Percentiles rank a stretch among this genome's conserved stretches.
Conservation (phyloP, 495 filamentous ascomycete species). For the Neohortaea acidophila region DNA sequence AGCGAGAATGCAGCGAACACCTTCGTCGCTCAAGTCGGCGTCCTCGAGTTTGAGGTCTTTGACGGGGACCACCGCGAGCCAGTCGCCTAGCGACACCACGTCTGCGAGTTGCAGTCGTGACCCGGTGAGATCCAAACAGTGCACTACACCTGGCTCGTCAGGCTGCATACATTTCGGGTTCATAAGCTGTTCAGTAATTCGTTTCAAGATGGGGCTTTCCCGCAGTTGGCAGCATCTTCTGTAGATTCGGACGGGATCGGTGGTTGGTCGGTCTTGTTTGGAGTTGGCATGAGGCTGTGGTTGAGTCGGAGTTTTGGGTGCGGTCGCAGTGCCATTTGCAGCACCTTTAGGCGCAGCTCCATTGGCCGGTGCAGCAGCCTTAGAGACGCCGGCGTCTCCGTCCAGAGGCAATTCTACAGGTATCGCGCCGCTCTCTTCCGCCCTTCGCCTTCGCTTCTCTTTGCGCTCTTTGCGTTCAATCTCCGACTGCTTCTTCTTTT, state of each 20-base stretch:
- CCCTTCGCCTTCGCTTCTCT: conserved; percentile 62
- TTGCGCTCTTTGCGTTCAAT: conserved; percentile 75
- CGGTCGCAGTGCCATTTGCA: not conserved
- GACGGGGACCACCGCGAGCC: conserved; percentile 83
- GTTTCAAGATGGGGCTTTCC: conserved; percentile 78
- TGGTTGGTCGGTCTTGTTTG: conserved; percentile 63
- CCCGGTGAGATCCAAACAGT: conserved; percentile 65
- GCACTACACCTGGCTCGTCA: conserved; percentile 53
- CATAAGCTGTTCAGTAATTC: conserved; percentile 69
- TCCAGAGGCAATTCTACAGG: conserved; percentile 62
- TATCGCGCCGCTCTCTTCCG: conserved; percentile 65
- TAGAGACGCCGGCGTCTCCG: conserved; percentile 9
- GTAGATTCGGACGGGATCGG: conserved; percentile 85
- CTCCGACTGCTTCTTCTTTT: conserved; percentile 84
- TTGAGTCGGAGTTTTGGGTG: conserved; percentile 21
- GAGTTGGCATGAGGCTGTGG: conserved; percentile 15
- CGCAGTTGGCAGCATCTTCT: conserved; percentile 84
- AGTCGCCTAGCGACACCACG: conserved; percentile 75
- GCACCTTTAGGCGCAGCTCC: not conserved
- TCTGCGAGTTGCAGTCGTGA: conserved; percentile 73
- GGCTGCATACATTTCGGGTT: conserved; percentile 10
- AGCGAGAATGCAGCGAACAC: conserved; percentile 69
- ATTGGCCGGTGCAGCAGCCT: no score
- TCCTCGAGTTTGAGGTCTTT: conserved; percentile 72
- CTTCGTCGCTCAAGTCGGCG: conserved; percentile 73